Percentiles rank a stretch among this genome's conserved stretches.
These are phyloP conservation scores for Albugo candida DNA, from an alignment of 352 stramenopile genomes.

Conservation along the genomic window DNA sequence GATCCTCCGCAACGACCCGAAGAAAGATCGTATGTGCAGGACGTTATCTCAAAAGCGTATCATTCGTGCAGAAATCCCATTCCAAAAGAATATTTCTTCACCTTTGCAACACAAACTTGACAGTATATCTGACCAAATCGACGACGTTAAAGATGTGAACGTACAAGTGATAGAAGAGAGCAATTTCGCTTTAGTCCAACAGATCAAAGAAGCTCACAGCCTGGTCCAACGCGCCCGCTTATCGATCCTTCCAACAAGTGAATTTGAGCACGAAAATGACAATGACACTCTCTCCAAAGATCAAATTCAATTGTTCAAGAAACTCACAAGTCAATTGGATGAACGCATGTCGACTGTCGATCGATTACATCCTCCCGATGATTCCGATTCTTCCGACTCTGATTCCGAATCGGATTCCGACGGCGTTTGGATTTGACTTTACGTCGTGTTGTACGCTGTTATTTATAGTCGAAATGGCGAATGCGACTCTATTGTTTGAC, in stretches of 20 bases:
- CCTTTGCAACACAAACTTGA: constrained; percentile 47
- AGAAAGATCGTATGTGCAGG: not conserved
- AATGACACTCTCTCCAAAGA: constrained; percentile 45
- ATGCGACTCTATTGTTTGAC: no score
- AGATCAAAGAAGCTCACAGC: constrained; percentile 65
- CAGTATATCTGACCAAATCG: constrained; percentile 56
- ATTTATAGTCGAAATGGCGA: no score
- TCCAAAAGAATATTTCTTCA: constrained; percentile 15
- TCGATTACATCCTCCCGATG: constrained; percentile 48
- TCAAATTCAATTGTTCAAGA: constrained; percentile 84
- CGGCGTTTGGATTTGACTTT: constrained; percentile 72
- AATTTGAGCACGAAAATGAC: constrained; percentile 36
- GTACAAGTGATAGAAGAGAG: constrained; percentile 62
- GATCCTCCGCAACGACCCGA: not conserved
- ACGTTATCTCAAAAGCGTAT: not conserved
- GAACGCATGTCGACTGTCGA: constrained; percentile 75
- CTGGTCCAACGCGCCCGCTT: constrained; percentile 66
- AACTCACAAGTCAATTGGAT: constrained; percentile 71
- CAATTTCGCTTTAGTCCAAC: constrained; percentile 67
- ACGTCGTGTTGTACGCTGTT: no score
- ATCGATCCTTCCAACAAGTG: constrained; percentile 69
- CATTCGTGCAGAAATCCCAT: not conserved
- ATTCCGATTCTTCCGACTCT: constrained; percentile 53
- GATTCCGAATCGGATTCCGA: constrained; percentile 28
- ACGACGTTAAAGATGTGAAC: constrained; percentile 46